These are phyloP conservation scores for Blastomyces gilchristii DNA, from an alignment of 2,329 filamentous ascomycete species.

Conservation along the genomic window DNA sequence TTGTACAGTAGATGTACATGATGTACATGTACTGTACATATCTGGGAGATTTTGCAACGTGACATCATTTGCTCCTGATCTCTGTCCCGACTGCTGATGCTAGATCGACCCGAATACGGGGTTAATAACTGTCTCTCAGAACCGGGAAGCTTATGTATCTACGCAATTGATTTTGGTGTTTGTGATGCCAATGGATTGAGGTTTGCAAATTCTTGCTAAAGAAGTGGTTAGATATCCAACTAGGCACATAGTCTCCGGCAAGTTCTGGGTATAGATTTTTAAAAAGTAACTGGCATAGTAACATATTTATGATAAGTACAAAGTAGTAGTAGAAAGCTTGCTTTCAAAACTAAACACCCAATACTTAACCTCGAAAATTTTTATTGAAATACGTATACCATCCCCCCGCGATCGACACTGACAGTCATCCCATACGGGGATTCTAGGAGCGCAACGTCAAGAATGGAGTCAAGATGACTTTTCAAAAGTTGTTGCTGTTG, in stretches of 20 bases:
- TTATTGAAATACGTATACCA: slow-evolving; percentile 71
- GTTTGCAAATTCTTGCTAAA: neutral
- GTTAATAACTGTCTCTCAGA: neutral
- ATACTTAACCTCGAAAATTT: slow-evolving; percentile 7
- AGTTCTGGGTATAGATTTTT: neutral
- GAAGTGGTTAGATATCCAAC: neutral
- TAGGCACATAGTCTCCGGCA: neutral
- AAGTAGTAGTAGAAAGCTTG: neutral
- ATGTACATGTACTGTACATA: too few species aligned
- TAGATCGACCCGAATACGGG: too few species aligned
- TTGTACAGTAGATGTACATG: too few species aligned
- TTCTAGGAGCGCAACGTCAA: slow-evolving; percentile 82
- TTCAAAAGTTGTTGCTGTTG: slow-evolving; percentile 80
- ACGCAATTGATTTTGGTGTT: neutral
- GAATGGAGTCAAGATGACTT: slow-evolving; percentile 77
- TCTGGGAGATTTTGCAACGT: too few species aligned
- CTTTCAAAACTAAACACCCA: neutral
- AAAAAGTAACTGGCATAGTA: neutral
- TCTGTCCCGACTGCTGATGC: too few species aligned
- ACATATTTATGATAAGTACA: neutral
- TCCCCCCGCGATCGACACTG: slow-evolving; percentile 77
- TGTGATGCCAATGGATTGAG: neutral
- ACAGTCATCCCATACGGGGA: slow-evolving; percentile 86
- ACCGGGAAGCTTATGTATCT: neutral
- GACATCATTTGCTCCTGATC: too few species aligned